Base-by-base conservation (phyloP, 2,329 filamentous ascomycete genomes). In the Hypocreales sp. region DNA sequence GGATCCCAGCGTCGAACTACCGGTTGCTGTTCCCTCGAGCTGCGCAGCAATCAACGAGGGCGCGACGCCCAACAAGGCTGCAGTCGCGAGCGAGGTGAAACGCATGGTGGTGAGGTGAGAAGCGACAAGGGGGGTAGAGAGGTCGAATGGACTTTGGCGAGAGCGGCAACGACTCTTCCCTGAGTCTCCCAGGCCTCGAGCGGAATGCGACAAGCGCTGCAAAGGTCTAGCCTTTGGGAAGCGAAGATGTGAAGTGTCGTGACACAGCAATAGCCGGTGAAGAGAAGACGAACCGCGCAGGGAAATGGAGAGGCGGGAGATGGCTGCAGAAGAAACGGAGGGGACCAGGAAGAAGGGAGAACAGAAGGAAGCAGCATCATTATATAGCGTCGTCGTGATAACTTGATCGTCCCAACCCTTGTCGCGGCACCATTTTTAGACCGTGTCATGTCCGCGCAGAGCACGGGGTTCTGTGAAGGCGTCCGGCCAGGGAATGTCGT, bases 201-300 rank as follows among this genome's bases (percentile, higher is more conserved):
- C 5, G 17, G 14, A 14, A 19, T 17, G 17, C n/a, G 8, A 14
- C 19, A 7, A 18, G 18, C 16, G 17, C 12, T 26, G 6, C 12
- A 30, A 44, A 64, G 60, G 60, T 54, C 61, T 62, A 60, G 60
- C 60, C 60, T 60, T 36, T 35, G 24, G 9, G n/a, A n/a, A n/a
- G n/a, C n/a, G n/a, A n/a, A n/a, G n/a, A n/a, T n/a, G n/a, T n/a
- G n/a, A n/a, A n/a, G n/a, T n/a, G n/a, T n/a, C n/a, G n/a, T n/a
- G n/a, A n/a, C n/a, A n/a, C n/a, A n/a, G n/a, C n/a, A n/a, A n/a
- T n/a, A n/a, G n/a, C n/a, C n/a, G n/a, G n/a, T n/a, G n/a, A n/a
- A n/a, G n/a, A n/a, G n/a, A n/a, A n/a, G n/a, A n/a, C n/a, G n/a
- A n/a, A n/a, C n/a, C n/a, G n/a, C n/a, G n/a, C n/a, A n/a, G n/a